A percentile compares a stretch with the other conserved stretches of the same genome.
Conservation (phyloP, 2,329 filamentous ascomycete species). For the Fusarium devonianum region DNA sequence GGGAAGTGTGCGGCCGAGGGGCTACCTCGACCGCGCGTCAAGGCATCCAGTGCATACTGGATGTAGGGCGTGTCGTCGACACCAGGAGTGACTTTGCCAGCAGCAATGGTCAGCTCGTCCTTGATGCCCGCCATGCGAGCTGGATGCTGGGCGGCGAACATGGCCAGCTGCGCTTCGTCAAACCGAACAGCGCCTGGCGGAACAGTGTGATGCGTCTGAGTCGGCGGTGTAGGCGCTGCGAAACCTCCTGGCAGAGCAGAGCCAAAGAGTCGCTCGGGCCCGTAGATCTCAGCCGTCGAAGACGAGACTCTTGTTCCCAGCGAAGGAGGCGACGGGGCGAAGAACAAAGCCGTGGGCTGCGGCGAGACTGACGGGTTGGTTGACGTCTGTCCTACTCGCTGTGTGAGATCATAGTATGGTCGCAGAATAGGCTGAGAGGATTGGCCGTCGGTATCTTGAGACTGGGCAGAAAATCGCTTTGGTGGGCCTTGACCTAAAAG, state of each 20-base stretch:
- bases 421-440: constrained; percentile 37
- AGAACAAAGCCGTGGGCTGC: constrained; percentile 45
- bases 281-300: constrained; percentile 54
- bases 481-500: constrained; percentile 38
- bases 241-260: constrained; percentile 38
- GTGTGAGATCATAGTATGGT: constrained; percentile 39
- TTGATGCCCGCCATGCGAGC: constrained; percentile 53
- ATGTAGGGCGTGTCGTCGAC: constrained; percentile 88
- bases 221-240: constrained; percentile 19
- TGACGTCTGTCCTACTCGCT: constrained; percentile 30
- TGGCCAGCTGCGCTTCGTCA: constrained; percentile 50
- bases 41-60: constrained; percentile 85
- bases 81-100: constrained; percentile 71
- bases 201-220: constrained; percentile 14
- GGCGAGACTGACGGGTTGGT: constrained; percentile 44
- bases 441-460: constrained; percentile 37
- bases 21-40: constrained; percentile 77
- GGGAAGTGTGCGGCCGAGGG: constrained; percentile 60
- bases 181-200: constrained; percentile 44
- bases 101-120: constrained; percentile 59
- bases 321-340: constrained; percentile 51
- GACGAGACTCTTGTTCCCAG: constrained; percentile 35
- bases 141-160: constrained; percentile 47
- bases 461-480: constrained; percentile 32
- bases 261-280: constrained; percentile 51